phyloP scores from a whole-genome alignment of 192 early-diverging fungal genomes.

The Gryganskiella cystojenkinii region DNA sequence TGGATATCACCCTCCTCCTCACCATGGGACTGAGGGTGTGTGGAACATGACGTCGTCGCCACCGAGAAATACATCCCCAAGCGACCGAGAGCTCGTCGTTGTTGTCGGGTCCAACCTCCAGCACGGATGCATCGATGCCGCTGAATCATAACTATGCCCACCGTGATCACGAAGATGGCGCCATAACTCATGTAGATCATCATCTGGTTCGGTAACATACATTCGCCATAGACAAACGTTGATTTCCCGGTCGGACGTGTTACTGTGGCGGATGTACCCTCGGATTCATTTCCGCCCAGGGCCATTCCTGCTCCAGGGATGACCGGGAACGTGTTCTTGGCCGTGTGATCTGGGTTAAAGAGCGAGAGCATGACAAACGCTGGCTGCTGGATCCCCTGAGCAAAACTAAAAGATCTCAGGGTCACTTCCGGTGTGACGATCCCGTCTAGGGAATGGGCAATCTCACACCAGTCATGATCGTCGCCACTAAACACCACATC shows the following conservation, averaged over 20 bases:
- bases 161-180: slow-evolving; percentile 13
- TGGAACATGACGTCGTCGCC: no score
- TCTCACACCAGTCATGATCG: slow-evolving; percentile 92
- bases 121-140: slow-evolving; percentile 38
- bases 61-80: no score
- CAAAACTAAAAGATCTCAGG: slow-evolving; percentile 73
- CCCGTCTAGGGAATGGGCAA: slow-evolving; percentile 54
- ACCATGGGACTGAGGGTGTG: no score
- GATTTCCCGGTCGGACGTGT: slow-evolving; percentile 16
- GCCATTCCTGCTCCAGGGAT: slow-evolving; percentile 62
- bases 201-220: slow-evolving; percentile 77
- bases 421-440: slow-evolving; percentile 54
- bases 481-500: slow-evolving; percentile 87
- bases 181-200: slow-evolving; percentile 59
- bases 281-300: slow-evolving; percentile 62
- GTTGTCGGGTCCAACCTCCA: no score
- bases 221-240: slow-evolving; percentile 60
- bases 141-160: slow-evolving; percentile 36
- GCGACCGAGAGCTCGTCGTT: no score
- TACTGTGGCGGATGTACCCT: background rate
- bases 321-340: slow-evolving; percentile 6
- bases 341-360: slow-evolving; percentile 20
- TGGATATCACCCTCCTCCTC: no score
- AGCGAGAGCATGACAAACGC: slow-evolving; percentile 58
- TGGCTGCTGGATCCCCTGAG: slow-evolving; percentile 69